Percentiles rank a stretch among this genome's conserved stretches.
Conservation (phyloP, 2,329 filamentous ascomycete species). For the Penicillium glabrum region DNA sequence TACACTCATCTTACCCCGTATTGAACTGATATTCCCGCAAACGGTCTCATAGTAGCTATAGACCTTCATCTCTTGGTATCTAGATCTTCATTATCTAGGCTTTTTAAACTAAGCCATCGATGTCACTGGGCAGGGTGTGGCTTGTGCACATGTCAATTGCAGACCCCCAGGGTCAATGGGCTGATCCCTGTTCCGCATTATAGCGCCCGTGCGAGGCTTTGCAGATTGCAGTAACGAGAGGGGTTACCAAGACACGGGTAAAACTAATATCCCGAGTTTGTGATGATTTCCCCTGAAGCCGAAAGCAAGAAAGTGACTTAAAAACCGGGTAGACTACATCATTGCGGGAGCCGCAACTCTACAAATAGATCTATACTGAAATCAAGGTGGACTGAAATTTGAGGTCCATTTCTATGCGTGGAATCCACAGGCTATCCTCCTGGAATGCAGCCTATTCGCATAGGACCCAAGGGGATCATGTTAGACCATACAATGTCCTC, state of each 20-base stretch:
- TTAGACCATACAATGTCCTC: not conserved
- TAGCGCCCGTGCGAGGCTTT: slow-evolving; percentile 2
- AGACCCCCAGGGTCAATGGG: not conserved
- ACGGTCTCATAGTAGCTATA: not conserved
- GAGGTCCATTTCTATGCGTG: not conserved
- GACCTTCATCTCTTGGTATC: not conserved
- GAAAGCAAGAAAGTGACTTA: not conserved
- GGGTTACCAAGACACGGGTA: not conserved
- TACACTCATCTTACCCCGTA: not conserved
- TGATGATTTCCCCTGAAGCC: not conserved
- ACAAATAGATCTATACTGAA: not conserved
- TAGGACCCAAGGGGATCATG: not conserved
- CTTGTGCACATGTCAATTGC: slow-evolving; percentile 5
- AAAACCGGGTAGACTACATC: not conserved
- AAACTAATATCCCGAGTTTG: not conserved
- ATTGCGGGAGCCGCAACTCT: not conserved
- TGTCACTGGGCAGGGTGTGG: slow-evolving; percentile 9
- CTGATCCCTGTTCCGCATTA: not conserved
- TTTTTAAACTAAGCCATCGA: slow-evolving; percentile 12
- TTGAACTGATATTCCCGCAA: not conserved
- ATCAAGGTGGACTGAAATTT: not conserved
- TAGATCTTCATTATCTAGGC: not conserved
- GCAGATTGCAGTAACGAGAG: not conserved
- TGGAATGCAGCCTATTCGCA: slow-evolving; percentile 15
- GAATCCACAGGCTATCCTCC: not conserved